phyloP scores from a whole-genome alignment of 495 filamentous ascomycete genomes.

The Penicillium antarcticum region DNA sequence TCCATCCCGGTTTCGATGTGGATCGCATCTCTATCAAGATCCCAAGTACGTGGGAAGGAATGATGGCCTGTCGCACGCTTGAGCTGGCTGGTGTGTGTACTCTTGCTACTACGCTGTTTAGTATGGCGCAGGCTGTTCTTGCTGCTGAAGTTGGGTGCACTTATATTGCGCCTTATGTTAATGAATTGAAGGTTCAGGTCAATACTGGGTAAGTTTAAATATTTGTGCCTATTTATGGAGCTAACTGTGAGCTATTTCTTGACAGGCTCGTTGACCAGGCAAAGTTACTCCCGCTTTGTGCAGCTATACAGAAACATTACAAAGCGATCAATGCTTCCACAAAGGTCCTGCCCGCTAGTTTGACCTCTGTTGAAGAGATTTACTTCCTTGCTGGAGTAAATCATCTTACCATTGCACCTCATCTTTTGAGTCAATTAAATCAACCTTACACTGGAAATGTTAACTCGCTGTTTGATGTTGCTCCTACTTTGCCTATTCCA shows the following conservation, averaged over 20 bases:
- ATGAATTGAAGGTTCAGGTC: slow-evolving; percentile 62
- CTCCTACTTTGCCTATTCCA: slow-evolving; percentile 4
- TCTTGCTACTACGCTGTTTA: slow-evolving; percentile 61
- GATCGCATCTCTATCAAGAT: slow-evolving; percentile 60
- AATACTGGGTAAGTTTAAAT: slow-evolving; percentile 42
- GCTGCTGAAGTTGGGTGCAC: slow-evolving; percentile 55
- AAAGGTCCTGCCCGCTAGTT: slow-evolving; percentile 53
- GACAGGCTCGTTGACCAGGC: slow-evolving; percentile 31
- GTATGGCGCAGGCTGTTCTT: slow-evolving; percentile 53
- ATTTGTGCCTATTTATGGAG: neutral
- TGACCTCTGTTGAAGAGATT: slow-evolving; percentile 55
- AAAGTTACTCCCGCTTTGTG: slow-evolving; percentile 45
- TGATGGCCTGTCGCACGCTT: slow-evolving; percentile 58
- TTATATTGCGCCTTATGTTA: slow-evolving; percentile 62
- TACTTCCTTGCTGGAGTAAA: slow-evolving; percentile 54
- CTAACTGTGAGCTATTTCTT: neutral
- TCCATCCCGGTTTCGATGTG: slow-evolving; percentile 47
- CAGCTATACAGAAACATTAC: slow-evolving; percentile 53
- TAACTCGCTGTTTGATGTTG: slow-evolving; percentile 34
- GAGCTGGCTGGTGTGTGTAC: slow-evolving; percentile 51
- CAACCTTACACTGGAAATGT: slow-evolving; percentile 27
- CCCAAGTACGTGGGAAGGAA: slow-evolving; percentile 61
- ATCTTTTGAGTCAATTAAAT: slow-evolving; percentile 46
- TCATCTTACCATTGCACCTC: slow-evolving; percentile 56
- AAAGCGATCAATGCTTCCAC: slow-evolving; percentile 38